Percentiles rank a stretch among this genome's conserved stretches.
Conservation (phyloP, 176 grass and related monocot species). For the Triticum monococcum region DNA sequence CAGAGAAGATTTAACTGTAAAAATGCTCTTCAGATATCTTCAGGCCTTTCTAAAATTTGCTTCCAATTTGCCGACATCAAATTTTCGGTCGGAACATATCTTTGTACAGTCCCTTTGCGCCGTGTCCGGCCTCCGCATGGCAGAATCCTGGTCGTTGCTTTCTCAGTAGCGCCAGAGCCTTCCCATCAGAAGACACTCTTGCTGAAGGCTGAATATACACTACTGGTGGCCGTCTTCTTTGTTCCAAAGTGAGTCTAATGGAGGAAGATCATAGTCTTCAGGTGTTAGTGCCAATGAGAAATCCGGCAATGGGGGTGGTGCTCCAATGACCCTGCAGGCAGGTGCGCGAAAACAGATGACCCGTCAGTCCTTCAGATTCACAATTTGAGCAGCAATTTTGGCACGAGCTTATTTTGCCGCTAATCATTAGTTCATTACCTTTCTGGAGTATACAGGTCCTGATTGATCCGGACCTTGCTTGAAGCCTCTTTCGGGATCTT, state of each 20-base stretch:
- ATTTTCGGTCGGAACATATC: constrained; percentile 7
- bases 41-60: constrained; percentile 33
- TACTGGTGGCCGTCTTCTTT: constrained; percentile 43
- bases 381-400: not conserved
- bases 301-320: constrained; percentile 80
- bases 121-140: constrained; percentile 24
- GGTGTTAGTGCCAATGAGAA: constrained; percentile 85
- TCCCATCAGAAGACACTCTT: constrained; percentile 23
- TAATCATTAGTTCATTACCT: constrained; percentile 51
- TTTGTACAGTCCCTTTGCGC: constrained; percentile 40
- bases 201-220: constrained; percentile 1
- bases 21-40: constrained; percentile 49
- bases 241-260: constrained; percentile 66
- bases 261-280: constrained; percentile 87
- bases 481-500: constrained; percentile 96
- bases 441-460: constrained; percentile 88
- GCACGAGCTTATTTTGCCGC: not conserved
- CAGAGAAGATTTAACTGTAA: constrained; percentile 45
- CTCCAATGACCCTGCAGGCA: constrained; percentile 61
- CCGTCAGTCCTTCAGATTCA: constrained; percentile 21
- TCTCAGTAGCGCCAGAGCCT: not conserved
- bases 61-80: constrained; percentile 6
- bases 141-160: constrained; percentile 11
- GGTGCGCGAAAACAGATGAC: constrained; percentile 18
- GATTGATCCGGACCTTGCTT: constrained; percentile 86